Conservation (phyloP, 495 filamentous ascomycete species). For the Neurospora cerealis region DNA sequence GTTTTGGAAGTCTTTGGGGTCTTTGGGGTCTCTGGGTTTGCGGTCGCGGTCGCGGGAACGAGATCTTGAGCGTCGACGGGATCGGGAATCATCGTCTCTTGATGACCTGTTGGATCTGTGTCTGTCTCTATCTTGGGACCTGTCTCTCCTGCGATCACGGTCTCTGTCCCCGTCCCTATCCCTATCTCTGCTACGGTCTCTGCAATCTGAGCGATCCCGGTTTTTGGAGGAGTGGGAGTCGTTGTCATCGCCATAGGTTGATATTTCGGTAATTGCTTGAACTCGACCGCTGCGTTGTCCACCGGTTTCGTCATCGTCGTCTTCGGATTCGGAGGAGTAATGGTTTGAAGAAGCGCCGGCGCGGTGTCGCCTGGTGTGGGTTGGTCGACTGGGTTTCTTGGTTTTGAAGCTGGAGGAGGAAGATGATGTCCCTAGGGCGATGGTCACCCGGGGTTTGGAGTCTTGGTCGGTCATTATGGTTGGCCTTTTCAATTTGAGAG, state of each 20-base stretch:
- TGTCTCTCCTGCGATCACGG: background rate
- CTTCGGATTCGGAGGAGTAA: slow-evolving; percentile 3
- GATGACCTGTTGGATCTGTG: background rate
- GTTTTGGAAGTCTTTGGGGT: background rate
- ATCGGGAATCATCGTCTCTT: background rate
- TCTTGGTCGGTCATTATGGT: background rate
- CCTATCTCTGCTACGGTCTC: background rate
- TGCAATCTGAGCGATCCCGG: background rate
- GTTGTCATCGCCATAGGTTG: background rate
- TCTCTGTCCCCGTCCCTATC: background rate
- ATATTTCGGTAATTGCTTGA: background rate
- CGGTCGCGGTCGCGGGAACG: background rate
- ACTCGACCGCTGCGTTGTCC: background rate
- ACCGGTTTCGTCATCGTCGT: slow-evolving; percentile 4
- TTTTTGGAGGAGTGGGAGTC: background rate
- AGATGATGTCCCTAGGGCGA: background rate
- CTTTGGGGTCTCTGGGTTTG: background rate
- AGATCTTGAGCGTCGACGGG: background rate
- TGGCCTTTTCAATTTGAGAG: background rate
- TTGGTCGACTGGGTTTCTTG: background rate
- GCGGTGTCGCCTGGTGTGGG: background rate
- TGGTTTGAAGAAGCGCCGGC: background rate
- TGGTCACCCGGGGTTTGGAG: slow-evolving; percentile 3
- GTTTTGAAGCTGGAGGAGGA: background rate
- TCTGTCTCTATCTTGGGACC: background rate